These are phyloP conservation scores for Trypanosoma scelopori DNA, from an alignment of 208 protist species.

Conservation along the genomic window DNA sequence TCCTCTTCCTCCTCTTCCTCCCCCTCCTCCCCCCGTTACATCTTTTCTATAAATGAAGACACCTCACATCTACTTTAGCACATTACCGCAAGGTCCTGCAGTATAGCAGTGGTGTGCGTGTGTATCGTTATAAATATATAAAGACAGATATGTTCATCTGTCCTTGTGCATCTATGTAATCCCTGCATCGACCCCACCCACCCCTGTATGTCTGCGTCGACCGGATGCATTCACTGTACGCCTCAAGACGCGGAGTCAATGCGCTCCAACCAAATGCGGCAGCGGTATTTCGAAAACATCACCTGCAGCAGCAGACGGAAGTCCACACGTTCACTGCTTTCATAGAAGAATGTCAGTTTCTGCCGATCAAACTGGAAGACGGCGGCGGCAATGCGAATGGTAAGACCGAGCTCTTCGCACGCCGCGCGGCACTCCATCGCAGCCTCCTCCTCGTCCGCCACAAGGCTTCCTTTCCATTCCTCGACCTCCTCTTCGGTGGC, in stretches of 20 bases:
- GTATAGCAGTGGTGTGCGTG: too few relatives aligned
- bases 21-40: too few relatives aligned
- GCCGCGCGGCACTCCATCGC: constrained; percentile 55
- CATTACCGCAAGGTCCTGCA: not conserved
- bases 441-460: constrained; percentile 48
- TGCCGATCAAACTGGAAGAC: constrained; percentile 88
- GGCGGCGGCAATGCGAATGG: constrained; percentile 61
- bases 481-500: constrained; percentile 65
- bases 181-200: not conserved
- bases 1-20: too few relatives aligned
- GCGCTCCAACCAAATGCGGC: constrained; percentile 84
- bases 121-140: not conserved
- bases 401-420: constrained; percentile 46
- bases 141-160: not conserved
- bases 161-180: too few relatives aligned
- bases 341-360: constrained; percentile 89
- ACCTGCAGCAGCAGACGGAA: constrained; percentile 74
- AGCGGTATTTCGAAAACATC: constrained; percentile 76
- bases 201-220: too few relatives aligned
- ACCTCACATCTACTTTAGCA: not conserved
- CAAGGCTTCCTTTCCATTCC: constrained; percentile 53
- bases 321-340: constrained; percentile 68
- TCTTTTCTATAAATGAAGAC: not conserved
- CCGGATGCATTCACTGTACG: too few relatives aligned
- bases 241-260: not conserved